A percentile compares a stretch with the other conserved stretches of the same genome.
These are phyloP conservation scores for Malus hybrid DNA, from an alignment of 331 rosid species.

Conservation along the genomic window DNA sequence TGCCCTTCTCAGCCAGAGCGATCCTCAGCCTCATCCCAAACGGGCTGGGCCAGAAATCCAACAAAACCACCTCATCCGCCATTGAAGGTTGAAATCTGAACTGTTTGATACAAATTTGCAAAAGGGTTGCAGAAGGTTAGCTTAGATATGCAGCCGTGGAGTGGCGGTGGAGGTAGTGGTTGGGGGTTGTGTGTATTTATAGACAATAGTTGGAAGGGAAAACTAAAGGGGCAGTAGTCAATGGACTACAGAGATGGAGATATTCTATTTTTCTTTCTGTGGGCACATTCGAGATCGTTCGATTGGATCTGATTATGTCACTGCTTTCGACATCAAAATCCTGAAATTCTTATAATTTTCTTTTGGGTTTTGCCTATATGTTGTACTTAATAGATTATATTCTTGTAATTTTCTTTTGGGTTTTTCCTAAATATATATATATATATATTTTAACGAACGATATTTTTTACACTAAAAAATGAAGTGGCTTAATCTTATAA, in stretches of 20 bases:
- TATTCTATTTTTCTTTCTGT: neutral
- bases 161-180: neutral
- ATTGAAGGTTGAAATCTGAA: neutral
- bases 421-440: no score
- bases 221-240: neutral
- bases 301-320: neutral
- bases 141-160: neutral
- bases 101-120: no score
- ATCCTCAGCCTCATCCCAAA: conserved; percentile 7
- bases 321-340: neutral
- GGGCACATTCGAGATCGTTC: neutral
- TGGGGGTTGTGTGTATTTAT: neutral
- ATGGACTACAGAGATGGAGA: neutral
- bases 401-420: neutral
- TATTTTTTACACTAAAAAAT: no score
- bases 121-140: neutral
- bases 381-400: neutral
- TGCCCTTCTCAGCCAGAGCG: conserved; percentile 9
- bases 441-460: no score
- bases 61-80: conserved; percentile 6
- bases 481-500: no score
- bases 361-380: neutral
- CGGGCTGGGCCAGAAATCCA: conserved; percentile 3
- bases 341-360: neutral
- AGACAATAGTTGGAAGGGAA: neutral